Conservation (phyloP, 2,329 filamentous ascomycete genomes). For the Hortaea werneckii region DNA sequence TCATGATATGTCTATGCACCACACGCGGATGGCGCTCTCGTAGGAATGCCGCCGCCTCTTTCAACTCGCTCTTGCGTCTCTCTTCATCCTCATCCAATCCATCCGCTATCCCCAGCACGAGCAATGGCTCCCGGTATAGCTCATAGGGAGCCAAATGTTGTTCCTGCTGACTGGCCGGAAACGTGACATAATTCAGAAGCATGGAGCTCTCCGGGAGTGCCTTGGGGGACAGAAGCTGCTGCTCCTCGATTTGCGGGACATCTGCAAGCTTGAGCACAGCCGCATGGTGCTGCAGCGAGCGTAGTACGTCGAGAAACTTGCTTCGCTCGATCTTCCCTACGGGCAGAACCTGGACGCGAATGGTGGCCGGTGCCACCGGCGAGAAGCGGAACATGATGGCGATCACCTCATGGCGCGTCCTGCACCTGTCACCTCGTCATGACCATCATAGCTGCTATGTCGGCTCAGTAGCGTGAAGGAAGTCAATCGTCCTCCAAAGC, state of each 20-base stretch:
- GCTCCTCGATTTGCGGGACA: slow-evolving; percentile 3
- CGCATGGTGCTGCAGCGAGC: slow-evolving; percentile 67
- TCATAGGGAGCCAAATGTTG: slow-evolving; percentile 80
- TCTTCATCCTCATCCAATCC: slow-evolving; percentile 51
- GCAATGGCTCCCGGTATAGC: slow-evolving; percentile 72
- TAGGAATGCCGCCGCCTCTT: slow-evolving; percentile 18
- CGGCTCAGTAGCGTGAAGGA: no score
- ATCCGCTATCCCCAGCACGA: slow-evolving; percentile 77
- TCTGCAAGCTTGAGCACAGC: slow-evolving; percentile 46
- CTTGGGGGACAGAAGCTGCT: slow-evolving; percentile 57
- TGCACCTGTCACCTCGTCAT: no score
- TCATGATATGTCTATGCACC: slow-evolving; percentile 22
- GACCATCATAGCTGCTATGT: no score
- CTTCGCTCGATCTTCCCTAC: slow-evolving; percentile 75
- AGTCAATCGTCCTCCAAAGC: no score
- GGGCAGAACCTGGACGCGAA: slow-evolving; percentile 78
- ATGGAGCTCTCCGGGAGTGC: slow-evolving; percentile 79
- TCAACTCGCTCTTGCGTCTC: slow-evolving; percentile 29
- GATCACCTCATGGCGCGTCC: slow-evolving; percentile 5
- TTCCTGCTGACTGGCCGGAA: slow-evolving; percentile 69
- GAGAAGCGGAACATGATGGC: slow-evolving; percentile 60
- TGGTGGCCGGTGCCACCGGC: slow-evolving; percentile 81
- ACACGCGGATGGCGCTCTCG: slow-evolving; percentile 23
- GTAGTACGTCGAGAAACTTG: slow-evolving; percentile 68
- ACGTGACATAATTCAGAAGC: slow-evolving; percentile 77